Percentiles rank a stretch among this genome's conserved stretches.
Evolutionary conservation across 306 rosid species (phyloP).

Genomic region (Cercis canadensis): DNA sequence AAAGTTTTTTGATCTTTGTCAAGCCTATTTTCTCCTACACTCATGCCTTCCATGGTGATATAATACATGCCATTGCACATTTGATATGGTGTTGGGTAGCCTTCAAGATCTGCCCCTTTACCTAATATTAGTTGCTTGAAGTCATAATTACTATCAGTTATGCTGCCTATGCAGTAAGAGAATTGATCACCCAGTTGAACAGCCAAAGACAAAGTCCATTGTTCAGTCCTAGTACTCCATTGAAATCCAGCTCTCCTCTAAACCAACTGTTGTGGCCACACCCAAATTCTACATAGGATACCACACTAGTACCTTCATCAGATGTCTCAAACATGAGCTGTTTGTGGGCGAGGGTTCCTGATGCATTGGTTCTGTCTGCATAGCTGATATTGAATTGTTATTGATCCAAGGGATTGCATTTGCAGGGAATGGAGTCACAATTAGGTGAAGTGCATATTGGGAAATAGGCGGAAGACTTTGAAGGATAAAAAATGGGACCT

Average conservation of each 20-base stretch:
- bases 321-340: conserved; percentile 41
- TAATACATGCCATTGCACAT: conserved; percentile 25
- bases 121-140: conserved; percentile 54
- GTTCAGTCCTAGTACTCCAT: conserved; percentile 52
- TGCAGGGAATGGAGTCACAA: conserved; percentile 14
- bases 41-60: conserved; percentile 51
- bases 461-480: conserved; percentile 45
- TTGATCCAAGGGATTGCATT: conserved; percentile 9
- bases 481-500: conserved; percentile 37
- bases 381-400: neutral
- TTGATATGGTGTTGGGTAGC: conserved; percentile 40
- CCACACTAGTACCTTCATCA: conserved; percentile 37
- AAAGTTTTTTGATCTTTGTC: conserved; percentile 32
- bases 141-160: conserved; percentile 39
- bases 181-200: conserved; percentile 41
- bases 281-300: conserved; percentile 33
- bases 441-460: conserved; percentile 16
- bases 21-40: conserved; percentile 46
- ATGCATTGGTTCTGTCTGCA: conserved; percentile 17
- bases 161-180: conserved; percentile 55
- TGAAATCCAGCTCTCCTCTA: conserved; percentile 29
- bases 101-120: conserved; percentile 53
- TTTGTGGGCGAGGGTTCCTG: conserved; percentile 41
- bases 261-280: conserved; percentile 26
- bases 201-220: conserved; percentile 31